A percentile compares a stretch with the other conserved stretches of the same genome.
Conservation (phyloP, 2,329 filamentous ascomycete genomes). For the Pestalotiopsis sp. region DNA sequence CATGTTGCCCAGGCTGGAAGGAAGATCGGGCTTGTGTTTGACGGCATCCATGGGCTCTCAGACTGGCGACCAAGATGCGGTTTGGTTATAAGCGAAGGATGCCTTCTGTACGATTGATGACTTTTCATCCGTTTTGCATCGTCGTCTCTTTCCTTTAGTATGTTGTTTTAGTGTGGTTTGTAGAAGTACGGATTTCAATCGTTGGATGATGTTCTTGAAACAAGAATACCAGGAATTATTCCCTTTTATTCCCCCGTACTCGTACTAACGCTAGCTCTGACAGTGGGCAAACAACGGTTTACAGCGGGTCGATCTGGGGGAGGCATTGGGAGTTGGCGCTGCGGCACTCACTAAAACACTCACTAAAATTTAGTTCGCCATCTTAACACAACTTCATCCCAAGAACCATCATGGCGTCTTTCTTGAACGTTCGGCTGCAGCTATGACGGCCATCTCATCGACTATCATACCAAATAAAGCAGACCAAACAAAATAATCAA, state of each 20-base stretch:
- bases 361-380: background rate
- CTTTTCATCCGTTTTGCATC: background rate
- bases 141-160: background rate
- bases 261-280: background rate
- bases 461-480: background rate
- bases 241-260: background rate
- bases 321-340: background rate
- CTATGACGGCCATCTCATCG: background rate
- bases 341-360: too few species aligned
- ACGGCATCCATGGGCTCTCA: background rate
- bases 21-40: background rate
- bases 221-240: background rate
- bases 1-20: background rate
- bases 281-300: background rate
- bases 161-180: background rate
- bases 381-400: background rate
- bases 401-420: background rate
- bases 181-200: background rate
- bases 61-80: background rate
- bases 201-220: background rate
- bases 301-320: background rate
- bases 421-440: background rate
- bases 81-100: background rate
- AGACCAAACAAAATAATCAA: background rate
- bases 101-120: background rate